Evolutionary conservation across 331 rosid species (phyloP), one percentile per base, ranked within the genome.

Genomic region (Erythrophleum ivorense): DNA sequence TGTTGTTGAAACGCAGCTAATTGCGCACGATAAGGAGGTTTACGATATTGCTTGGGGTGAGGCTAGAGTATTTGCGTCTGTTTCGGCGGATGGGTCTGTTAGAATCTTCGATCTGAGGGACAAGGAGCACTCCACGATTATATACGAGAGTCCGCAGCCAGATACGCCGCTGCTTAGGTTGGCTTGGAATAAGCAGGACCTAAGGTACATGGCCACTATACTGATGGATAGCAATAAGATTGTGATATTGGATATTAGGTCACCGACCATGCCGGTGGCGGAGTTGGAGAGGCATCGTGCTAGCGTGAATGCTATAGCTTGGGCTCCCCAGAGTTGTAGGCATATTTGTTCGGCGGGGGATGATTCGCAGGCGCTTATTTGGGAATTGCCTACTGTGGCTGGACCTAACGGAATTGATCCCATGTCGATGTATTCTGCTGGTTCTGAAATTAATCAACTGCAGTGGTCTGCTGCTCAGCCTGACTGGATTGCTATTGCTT

Each of bases 21-120:
- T 96, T n/a, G 99, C 99, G 9, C 99, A 96, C 54, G 99, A 96
- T n/a, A 92, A 93, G 43, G 99, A 96, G 89, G 99, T 96, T 0
- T 91, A 93, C 81, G 98, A 92, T 81, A 92, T 96, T 62, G 98
- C 97, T 1, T 96, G 99, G 99, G 99, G 99, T 0, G 98, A 96
- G 62, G 97, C 99, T 3, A 71, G 95, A 63, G 97, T 93, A 33
- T 96, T 93, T 31, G 95, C 99, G 5, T 96, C 99, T 4, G 99
- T 96, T 55, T 96, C 99, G 13, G 97, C 99, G 9, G 99, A 95
- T 70, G 99, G 95, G 11, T 95, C 99, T 21, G 99, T 93, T 1
- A 55, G 99, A 53, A 95, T 95, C 31, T 95, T 95, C 70, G 97
- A 93, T 66, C 40, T 95, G 59, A 86, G 99, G 21, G 99, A 93